Evolutionary conservation across 495 filamentous ascomycete species (phyloP).

Genomic region (Neurospora tetrasperma): DNA sequence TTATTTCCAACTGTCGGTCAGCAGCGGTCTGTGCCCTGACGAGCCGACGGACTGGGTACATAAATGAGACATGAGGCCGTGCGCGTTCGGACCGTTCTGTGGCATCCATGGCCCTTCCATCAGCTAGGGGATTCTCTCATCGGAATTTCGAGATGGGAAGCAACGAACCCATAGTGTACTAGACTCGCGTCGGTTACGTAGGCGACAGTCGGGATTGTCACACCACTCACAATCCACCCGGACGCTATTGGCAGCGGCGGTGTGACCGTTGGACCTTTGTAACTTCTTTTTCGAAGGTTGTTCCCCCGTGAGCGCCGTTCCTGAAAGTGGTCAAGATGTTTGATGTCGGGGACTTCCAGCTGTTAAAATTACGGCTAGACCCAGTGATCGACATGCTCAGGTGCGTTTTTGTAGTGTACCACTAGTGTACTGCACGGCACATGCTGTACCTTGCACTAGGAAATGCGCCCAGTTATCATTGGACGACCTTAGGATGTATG

Average conservation of each 20-base stretch:
- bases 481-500: background rate
- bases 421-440: background rate
- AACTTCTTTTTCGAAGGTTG: background rate
- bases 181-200: background rate
- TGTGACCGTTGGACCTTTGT: background rate
- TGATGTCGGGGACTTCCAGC: background rate
- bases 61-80: background rate
- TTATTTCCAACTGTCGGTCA: background rate
- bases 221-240: background rate
- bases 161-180: background rate
- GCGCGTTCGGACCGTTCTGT: background rate
- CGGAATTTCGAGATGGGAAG: background rate
- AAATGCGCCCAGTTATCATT: background rate
- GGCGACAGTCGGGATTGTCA: background rate
- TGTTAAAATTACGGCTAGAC: background rate
- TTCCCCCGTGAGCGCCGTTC: background rate
- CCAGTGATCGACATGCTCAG: background rate
- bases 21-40: background rate
- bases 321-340: background rate
- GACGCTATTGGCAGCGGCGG: background rate
- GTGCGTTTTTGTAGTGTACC: background rate
- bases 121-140: background rate
- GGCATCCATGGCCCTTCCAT: background rate
- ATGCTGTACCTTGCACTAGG: background rate
- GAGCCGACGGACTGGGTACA: background rate